These are phyloP conservation scores for Lomentospora prolificans DNA, from an alignment of 2,329 filamentous ascomycete species.

Conservation along the genomic window DNA sequence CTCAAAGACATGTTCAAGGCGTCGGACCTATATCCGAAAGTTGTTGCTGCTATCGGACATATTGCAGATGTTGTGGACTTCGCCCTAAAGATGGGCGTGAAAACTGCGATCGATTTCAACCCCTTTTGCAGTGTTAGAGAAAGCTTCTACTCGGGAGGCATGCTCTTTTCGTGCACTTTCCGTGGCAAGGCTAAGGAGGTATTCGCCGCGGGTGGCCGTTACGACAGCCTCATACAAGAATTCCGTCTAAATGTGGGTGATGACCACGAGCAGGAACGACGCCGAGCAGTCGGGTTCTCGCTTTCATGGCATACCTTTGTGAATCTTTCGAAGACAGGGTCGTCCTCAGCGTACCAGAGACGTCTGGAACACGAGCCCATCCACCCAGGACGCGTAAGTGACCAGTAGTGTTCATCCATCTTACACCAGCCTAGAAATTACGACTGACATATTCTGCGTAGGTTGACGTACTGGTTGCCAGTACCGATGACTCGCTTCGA, in stretches of 20 bases:
- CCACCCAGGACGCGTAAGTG: slow-evolving; percentile 1
- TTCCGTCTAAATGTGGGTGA: slow-evolving; percentile 60
- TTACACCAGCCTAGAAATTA: no score
- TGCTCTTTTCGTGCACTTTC: slow-evolving; percentile 85
- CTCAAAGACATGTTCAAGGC: slow-evolving; percentile 52
- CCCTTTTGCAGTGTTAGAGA: slow-evolving; percentile 85
- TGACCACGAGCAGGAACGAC: slow-evolving; percentile 45
- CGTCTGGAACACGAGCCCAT: slow-evolving; percentile 1
- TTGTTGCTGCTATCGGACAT: slow-evolving; percentile 68
- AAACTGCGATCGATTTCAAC: slow-evolving; percentile 71
- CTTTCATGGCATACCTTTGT: slow-evolving; percentile 61
- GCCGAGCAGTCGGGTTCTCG: slow-evolving; percentile 86
- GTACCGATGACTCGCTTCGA: slow-evolving; percentile 70
- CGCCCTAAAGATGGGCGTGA: slow-evolving; percentile 63
- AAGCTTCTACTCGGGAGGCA: slow-evolving; percentile 74
- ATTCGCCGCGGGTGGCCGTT: slow-evolving; percentile 86
- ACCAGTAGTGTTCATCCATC: no score
- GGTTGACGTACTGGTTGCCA: slow-evolving; percentile 85
- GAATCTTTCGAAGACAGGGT: slow-evolving; percentile 1
- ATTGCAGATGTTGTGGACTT: slow-evolving; percentile 71
- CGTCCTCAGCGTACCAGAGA: background rate
- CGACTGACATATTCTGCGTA: no score
- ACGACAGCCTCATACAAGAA: slow-evolving; percentile 80
- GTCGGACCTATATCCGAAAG: slow-evolving; percentile 60
- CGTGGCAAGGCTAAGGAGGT: slow-evolving; percentile 77